These are phyloP conservation scores for Epichloe sylvatica DNA, from an alignment of 2,329 filamentous ascomycete genomes.

Conservation along the genomic window DNA sequence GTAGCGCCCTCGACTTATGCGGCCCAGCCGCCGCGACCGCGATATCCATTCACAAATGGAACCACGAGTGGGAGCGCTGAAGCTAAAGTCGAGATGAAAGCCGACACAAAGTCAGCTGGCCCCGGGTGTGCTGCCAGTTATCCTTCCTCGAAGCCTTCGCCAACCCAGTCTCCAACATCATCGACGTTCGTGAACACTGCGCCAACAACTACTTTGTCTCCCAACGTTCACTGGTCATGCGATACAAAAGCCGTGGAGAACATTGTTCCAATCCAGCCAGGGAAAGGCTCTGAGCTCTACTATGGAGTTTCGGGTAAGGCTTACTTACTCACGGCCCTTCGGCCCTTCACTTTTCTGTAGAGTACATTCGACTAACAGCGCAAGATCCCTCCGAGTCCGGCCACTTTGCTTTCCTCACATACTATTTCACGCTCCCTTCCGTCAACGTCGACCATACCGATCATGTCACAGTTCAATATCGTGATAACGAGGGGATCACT, in stretches of 20 bases:
- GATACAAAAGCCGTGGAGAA: slow-evolving; percentile 12
- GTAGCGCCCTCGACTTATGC: background rate
- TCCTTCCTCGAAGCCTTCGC: background rate
- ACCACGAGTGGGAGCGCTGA: background rate
- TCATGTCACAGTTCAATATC: slow-evolving; percentile 8
- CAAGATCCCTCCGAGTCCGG: slow-evolving; percentile 12
- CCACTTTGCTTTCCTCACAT: slow-evolving; percentile 15
- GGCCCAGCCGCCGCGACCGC: background rate
- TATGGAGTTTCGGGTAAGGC: slow-evolving; percentile 11
- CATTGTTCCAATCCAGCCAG: slow-evolving; percentile 12
- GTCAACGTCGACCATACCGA: slow-evolving; percentile 18
- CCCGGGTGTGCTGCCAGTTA: background rate
- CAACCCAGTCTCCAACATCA: background rate
- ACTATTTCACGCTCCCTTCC: slow-evolving; percentile 14
- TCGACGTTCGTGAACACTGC: slow-evolving; percentile 2
- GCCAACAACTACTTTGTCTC: slow-evolving; percentile 1
- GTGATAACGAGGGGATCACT: slow-evolving; percentile 1
- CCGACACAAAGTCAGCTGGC: background rate
- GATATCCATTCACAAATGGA: background rate
- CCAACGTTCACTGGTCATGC: slow-evolving; percentile 13
- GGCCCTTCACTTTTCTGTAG: no score
- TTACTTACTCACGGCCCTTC: background rate
- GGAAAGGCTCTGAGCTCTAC: slow-evolving; percentile 12
- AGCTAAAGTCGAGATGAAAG: background rate
- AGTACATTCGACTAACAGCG: background rate